These are phyloP conservation scores for Suillus alpinus DNA, from an alignment of 768 basidiomycete genomes.

Conservation along the genomic window DNA sequence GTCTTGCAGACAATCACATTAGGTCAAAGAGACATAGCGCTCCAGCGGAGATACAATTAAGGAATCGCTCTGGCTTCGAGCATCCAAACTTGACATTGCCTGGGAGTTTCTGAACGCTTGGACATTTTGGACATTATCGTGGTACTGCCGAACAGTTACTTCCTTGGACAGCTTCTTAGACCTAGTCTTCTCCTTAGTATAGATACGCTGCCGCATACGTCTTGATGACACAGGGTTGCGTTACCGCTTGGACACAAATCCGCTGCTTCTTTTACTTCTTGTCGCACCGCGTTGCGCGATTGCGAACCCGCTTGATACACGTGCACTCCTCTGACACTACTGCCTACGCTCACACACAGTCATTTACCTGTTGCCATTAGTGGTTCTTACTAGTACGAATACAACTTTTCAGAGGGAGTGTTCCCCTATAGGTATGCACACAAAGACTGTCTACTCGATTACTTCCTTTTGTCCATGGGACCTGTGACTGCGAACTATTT, in stretches of 20 bases:
- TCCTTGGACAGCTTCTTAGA: neutral
- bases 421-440: neutral
- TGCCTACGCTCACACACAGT: neutral
- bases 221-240: constrained; percentile 4
- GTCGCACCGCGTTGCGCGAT: neutral
- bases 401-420: neutral
- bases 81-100: constrained; percentile 57
- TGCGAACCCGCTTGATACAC: neutral
- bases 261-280: neutral
- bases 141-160: neutral
- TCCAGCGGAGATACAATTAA: constrained; percentile 55
- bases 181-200: neutral
- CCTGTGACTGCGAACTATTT: constrained; percentile 14
- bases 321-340: neutral
- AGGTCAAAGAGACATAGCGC: constrained; percentile 58
- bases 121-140: neutral
- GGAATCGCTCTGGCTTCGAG: constrained; percentile 52
- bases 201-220: neutral
- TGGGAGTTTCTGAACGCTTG: constrained; percentile 50
- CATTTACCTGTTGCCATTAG: constrained; percentile 1
- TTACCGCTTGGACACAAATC: neutral
- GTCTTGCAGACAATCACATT: constrained; percentile 22
- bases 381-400: neutral
- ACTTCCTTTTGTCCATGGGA: neutral
- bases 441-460: neutral